Evolutionary conservation across 2,329 filamentous ascomycete genomes (phyloP).

Genomic region (Ophiocordyceps unilateralis): DNA sequence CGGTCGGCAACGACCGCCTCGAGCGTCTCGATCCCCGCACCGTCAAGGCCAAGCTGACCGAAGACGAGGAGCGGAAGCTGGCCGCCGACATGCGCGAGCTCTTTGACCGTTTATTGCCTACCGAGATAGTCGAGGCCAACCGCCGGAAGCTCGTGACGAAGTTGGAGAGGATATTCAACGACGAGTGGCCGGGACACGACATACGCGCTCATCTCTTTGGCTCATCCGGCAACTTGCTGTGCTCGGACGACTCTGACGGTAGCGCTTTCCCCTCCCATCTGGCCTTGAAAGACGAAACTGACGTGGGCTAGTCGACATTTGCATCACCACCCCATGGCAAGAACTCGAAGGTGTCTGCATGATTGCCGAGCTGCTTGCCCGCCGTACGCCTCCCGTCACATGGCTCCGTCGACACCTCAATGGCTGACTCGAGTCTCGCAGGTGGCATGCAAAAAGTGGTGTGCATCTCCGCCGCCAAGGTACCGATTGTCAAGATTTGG

Average conservation of each 20-base stretch:
- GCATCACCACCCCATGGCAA: constrained; percentile 83
- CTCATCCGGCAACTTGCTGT: constrained; percentile 90
- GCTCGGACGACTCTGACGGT: constrained; percentile 94
- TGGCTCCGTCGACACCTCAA: neutral
- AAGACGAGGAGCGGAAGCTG: constrained; percentile 58
- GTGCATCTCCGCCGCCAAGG: constrained; percentile 86
- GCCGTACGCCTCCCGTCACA: constrained; percentile 42
- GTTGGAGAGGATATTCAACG: constrained; percentile 72
- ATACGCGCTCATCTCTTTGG: constrained; percentile 91
- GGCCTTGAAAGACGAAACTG: no score
- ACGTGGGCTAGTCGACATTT: constrained; percentile 93
- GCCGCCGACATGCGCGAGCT: constrained; percentile 71
- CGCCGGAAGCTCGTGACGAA: constrained; percentile 67
- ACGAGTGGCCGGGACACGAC: constrained; percentile 79
- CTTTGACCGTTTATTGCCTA: constrained; percentile 73
- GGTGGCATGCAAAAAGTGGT: constrained; percentile 95
- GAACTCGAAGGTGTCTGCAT: constrained; percentile 80
- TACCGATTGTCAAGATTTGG: constrained; percentile 98
- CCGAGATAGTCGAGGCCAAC: constrained; percentile 58
- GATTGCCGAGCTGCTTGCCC: constrained; percentile 70
- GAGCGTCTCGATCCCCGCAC: constrained; percentile 55
- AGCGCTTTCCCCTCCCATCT: constrained; percentile 17
- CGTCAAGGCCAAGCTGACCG: constrained; percentile 51
- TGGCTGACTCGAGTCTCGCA: constrained; percentile 27
- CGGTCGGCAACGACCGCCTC: constrained; percentile 62